These are phyloP conservation scores for Polyporus arcularius DNA, from an alignment of 768 basidiomycete species.

Conservation along the genomic window DNA sequence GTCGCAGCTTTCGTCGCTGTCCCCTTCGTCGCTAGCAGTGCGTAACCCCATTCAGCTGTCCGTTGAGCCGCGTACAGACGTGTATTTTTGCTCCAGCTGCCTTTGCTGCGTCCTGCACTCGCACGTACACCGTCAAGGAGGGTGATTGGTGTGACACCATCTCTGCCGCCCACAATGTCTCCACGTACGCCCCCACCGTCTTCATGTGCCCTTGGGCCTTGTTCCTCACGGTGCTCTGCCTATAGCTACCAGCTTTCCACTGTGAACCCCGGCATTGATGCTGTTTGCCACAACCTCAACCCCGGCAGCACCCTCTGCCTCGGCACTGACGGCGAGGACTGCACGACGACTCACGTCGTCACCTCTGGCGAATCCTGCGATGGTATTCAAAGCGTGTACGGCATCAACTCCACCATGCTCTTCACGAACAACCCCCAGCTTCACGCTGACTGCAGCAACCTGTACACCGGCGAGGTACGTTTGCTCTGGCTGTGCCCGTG, in stretches of 20 bases:
- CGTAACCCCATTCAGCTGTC: conserved; percentile 16
- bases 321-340: conserved; percentile 61
- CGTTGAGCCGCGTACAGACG: not conserved
- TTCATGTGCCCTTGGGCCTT: not conserved
- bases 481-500: not conserved
- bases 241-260: conserved; percentile 73
- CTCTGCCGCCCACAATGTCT: conserved; percentile 59
- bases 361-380: conserved; percentile 58
- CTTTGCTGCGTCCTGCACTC: conserved; percentile 45
- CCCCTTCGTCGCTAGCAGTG: conserved; percentile 48
- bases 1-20: conserved; percentile 45
- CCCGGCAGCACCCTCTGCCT: conserved; percentile 60
- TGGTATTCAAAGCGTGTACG: conserved; percentile 37
- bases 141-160: conserved; percentile 72
- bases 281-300: conserved; percentile 58
- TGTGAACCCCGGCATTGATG: conserved; percentile 57
- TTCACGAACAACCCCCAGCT: conserved; percentile 77
- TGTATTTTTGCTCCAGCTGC: conserved; percentile 6
- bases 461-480: conserved; percentile 77
- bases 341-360: conserved; percentile 61
- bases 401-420: conserved; percentile 56
- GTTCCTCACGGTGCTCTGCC: not conserved
- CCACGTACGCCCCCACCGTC: conserved; percentile 48
- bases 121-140: conserved; percentile 55
- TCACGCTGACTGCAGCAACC: conserved; percentile 53